Conservation (phyloP, 768 basidiomycete genomes). For the Suillus brevipes region DNA sequence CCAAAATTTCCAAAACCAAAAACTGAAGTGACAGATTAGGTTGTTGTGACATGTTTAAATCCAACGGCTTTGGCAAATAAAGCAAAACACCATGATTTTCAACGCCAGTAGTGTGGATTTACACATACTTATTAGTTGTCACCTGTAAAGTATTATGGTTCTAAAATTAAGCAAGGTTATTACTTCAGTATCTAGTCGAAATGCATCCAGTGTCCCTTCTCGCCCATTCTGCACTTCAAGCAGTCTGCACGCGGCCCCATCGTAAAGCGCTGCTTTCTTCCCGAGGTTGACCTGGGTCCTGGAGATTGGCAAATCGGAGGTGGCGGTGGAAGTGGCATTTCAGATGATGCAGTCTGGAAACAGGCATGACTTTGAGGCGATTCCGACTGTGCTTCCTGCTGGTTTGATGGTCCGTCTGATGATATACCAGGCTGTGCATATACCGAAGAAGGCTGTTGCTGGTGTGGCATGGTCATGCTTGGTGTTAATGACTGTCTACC, state of each 20-base stretch:
- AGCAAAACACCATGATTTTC: not conserved
- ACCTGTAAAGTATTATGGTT: constrained; percentile 1
- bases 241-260: constrained; percentile 76
- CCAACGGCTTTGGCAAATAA: not conserved
- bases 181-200: constrained; percentile 39
- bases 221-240: constrained; percentile 60
- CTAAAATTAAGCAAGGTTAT: not conserved
- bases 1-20: constrained; percentile 8
- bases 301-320: not conserved
- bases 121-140: no score
- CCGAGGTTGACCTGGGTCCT: constrained; percentile 10
- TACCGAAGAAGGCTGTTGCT: constrained; percentile 27
- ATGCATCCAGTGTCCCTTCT: constrained; percentile 76
- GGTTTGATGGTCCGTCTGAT: constrained; percentile 20
- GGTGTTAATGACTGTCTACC: not conserved
- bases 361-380: not conserved
- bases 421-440: constrained; percentile 30
- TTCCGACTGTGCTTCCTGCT: constrained; percentile 11
- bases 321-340: not conserved
- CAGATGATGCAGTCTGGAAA: not conserved
- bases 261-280: constrained; percentile 51
- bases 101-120: no score
- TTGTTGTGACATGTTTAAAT: constrained; percentile 31
- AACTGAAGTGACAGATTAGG: constrained; percentile 16
- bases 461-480: not conserved